Evolutionary conservation across 2,329 filamentous ascomycete genomes (phyloP).

Genomic region (Ophiostoma himal-ulmi): DNA sequence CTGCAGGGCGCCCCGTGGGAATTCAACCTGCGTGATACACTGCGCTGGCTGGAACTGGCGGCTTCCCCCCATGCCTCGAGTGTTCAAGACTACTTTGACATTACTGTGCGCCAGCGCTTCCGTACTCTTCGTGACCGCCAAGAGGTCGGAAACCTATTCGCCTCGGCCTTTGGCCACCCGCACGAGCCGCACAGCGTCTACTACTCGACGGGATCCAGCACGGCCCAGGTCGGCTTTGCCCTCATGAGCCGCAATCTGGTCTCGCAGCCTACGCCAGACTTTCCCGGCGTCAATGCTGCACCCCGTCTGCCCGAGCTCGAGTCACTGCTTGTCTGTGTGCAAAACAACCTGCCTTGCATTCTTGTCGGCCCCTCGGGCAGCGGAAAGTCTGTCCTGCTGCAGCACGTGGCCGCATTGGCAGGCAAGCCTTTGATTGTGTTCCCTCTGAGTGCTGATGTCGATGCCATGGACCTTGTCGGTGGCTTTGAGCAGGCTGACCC

Average conservation of each 20-base stretch:
- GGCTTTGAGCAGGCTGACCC: slow-evolving; percentile 94
- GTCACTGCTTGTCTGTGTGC: slow-evolving; percentile 78
- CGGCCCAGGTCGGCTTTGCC: slow-evolving; percentile 76
- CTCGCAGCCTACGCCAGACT: slow-evolving; percentile 43
- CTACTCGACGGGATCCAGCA: slow-evolving; percentile 59
- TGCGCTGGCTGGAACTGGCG: slow-evolving; percentile 76
- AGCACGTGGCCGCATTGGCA: slow-evolving; percentile 70
- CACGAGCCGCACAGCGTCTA: slow-evolving; percentile 59
- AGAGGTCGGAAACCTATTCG: slow-evolving; percentile 61
- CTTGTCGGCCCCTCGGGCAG: slow-evolving; percentile 78
- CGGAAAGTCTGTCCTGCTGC: slow-evolving; percentile 77
- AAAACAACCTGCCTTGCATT: slow-evolving; percentile 83
- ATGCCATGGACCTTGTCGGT: slow-evolving; percentile 94
- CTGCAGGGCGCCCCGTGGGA: slow-evolving; percentile 79
- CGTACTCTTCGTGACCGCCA: slow-evolving; percentile 63
- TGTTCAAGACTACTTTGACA: slow-evolving; percentile 68
- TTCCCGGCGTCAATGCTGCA: slow-evolving; percentile 47
- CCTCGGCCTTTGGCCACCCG: slow-evolving; percentile 51
- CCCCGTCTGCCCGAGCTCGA: slow-evolving; percentile 68
- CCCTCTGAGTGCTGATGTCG: slow-evolving; percentile 87
- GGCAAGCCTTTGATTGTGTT: slow-evolving; percentile 76
- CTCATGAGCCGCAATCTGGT: slow-evolving; percentile 56
- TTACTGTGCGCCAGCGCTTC: slow-evolving; percentile 84
- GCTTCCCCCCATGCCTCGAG: slow-evolving; percentile 8
- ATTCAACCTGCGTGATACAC: slow-evolving; percentile 85